Conservation (phyloP, 495 filamentous ascomycete species). For the Penicillium macrosclerotiorum region DNA sequence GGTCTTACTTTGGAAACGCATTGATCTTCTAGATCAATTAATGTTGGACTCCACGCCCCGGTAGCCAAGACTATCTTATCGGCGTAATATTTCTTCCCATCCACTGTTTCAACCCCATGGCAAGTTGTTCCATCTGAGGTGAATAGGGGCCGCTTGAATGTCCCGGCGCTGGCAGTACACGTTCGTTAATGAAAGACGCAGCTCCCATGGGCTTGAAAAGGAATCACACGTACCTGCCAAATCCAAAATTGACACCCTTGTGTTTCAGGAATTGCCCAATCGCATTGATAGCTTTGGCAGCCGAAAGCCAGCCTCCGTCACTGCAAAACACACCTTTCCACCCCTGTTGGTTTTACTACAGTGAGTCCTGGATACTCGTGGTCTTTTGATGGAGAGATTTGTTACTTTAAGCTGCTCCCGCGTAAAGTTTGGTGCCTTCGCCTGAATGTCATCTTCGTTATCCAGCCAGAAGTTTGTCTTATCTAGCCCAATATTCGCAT, state of each 20-base stretch:
- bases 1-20: conserved; percentile 32
- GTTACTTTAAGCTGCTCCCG: conserved; percentile 15
- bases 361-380: not conserved
- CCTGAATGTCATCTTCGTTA: conserved; percentile 11
- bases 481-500: conserved; percentile 15
- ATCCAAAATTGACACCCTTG: conserved; percentile 16
- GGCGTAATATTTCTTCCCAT: conserved; percentile 32
- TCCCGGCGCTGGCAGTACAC: conserved; percentile 16
- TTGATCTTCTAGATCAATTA: conserved; percentile 40
- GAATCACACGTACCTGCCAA: conserved; percentile 11
- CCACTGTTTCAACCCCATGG: conserved; percentile 31
- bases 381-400: not conserved
- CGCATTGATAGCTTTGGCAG: conserved; percentile 22
- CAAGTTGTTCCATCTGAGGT: conserved; percentile 13
- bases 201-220: not conserved
- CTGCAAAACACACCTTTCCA: conserved; percentile 17
- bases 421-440: conserved; percentile 9
- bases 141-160: conserved; percentile 16
- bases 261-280: conserved; percentile 10
- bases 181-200: not conserved
- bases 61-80: conserved; percentile 37
- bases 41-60: conserved; percentile 36
- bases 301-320: conserved; percentile 22
- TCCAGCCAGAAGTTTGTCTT: conserved; percentile 16
- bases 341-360: conserved; percentile 1